phyloP scores from a whole-genome alignment of 495 filamentous ascomycete species.

The Aspergillus heteromorphus region DNA sequence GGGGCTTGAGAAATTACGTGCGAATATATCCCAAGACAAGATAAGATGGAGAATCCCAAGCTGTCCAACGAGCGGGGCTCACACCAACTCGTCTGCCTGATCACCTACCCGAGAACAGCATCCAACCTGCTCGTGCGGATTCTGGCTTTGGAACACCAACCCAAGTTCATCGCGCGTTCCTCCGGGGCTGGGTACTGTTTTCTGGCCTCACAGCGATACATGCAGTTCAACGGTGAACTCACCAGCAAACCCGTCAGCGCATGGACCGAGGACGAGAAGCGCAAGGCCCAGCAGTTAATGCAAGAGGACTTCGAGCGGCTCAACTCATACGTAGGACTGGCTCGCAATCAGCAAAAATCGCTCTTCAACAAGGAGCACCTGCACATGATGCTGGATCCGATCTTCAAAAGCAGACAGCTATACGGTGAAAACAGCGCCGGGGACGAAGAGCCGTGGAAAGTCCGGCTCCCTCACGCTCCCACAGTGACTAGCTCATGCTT shows the following conservation, averaged over 20 bases:
- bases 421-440: background rate
- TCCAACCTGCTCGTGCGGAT: constrained; percentile 1
- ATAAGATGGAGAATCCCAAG: background rate
- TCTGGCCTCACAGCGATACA: background rate
- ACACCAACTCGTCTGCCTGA: background rate
- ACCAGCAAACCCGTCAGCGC: background rate
- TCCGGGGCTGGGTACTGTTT: background rate
- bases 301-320: background rate
- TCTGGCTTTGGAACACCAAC: background rate
- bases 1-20: no score
- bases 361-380: background rate
- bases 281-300: background rate
- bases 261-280: background rate
- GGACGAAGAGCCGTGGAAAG: background rate
- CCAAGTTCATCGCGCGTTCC: background rate
- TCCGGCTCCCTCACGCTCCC: background rate
- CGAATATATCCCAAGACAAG: no score
- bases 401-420: background rate
- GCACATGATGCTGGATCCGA: background rate
- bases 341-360: background rate
- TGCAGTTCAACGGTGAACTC: background rate
- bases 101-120: constrained; percentile 1
- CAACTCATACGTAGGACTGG: background rate
- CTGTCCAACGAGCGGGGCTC: background rate
- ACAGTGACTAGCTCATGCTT: background rate